Conservation (phyloP, 2,329 filamentous ascomycete genomes). For the Phyllosticta citrichinensis region DNA sequence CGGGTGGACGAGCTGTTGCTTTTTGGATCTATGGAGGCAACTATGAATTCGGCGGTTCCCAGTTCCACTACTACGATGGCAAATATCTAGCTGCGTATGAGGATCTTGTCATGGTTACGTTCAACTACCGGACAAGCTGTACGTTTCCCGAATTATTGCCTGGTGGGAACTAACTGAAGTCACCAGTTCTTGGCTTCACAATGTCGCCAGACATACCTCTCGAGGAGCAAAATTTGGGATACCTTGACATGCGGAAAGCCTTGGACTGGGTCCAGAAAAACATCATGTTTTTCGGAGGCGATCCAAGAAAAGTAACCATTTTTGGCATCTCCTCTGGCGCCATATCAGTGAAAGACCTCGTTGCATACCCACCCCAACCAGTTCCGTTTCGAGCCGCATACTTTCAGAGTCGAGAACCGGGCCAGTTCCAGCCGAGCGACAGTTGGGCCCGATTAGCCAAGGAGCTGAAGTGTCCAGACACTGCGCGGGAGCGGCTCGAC, state of each 20-base stretch:
- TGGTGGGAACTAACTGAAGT: background rate
- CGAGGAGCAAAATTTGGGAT: slow-evolving; percentile 4
- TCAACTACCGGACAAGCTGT: background rate
- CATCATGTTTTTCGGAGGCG: slow-evolving; percentile 8
- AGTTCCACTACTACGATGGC: background rate
- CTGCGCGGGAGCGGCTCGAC: background rate
- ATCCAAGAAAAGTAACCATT: background rate
- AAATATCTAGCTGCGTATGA: background rate
- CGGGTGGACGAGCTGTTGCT: background rate
- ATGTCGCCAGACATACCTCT: background rate
- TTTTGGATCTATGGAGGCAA: background rate
- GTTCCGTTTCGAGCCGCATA: background rate
- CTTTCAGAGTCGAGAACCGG: background rate
- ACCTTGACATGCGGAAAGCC: slow-evolving; percentile 11
- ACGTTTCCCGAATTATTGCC: background rate
- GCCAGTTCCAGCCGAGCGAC: background rate
- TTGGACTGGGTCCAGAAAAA: slow-evolving; percentile 12
- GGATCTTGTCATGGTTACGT: background rate
- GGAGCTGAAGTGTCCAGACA: background rate
- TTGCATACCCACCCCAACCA: background rate
- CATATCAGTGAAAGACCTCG: background rate
- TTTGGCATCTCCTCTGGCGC: background rate
- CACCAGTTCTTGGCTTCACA: slow-evolving; percentile 9
- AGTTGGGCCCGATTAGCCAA: background rate
- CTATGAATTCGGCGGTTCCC: background rate